Evolutionary conservation across 257 asterid species (phyloP).

Genomic region (Eustoma russellianum): DNA sequence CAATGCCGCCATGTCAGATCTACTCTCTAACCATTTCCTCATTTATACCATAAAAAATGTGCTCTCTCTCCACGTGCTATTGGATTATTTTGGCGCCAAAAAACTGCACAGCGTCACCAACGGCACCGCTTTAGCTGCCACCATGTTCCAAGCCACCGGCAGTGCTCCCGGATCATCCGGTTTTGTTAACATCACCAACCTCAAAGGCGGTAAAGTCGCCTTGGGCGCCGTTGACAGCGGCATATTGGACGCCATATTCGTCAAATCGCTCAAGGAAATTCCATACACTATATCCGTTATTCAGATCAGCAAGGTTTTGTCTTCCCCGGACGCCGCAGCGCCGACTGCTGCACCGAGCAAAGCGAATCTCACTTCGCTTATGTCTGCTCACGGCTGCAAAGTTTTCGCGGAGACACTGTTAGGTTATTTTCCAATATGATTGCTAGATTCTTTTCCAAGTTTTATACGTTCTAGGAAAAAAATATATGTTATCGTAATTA

Average conservation of each 20-base stretch:
- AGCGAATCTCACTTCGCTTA: conserved; percentile 38
- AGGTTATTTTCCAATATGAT: no score
- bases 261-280: conserved; percentile 25
- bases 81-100: conserved; percentile 59
- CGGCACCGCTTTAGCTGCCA: conserved; percentile 59
- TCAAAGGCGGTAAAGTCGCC: conserved; percentile 55
- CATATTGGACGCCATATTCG: conserved; percentile 34
- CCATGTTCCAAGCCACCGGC: conserved; percentile 70
- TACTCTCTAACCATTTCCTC: conserved; percentile 39
- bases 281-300: conserved; percentile 66
- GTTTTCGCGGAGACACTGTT: conserved; percentile 58
- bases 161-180: conserved; percentile 60
- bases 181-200: conserved; percentile 48
- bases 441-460: no score
- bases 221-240: conserved; percentile 35
- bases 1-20: conserved; percentile 55
- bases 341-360: conserved; percentile 52
- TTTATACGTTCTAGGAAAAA: no score
- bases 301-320: conserved; percentile 46
- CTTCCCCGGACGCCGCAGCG: conserved; percentile 57
- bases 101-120: conserved; percentile 65
- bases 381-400: conserved; percentile 73
- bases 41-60: conserved; percentile 32
- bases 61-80: conserved; percentile 55
- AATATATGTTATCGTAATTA: no score